Conservation (phyloP, 768 basidiomycete species). For the Mrakia gelida region DNA sequence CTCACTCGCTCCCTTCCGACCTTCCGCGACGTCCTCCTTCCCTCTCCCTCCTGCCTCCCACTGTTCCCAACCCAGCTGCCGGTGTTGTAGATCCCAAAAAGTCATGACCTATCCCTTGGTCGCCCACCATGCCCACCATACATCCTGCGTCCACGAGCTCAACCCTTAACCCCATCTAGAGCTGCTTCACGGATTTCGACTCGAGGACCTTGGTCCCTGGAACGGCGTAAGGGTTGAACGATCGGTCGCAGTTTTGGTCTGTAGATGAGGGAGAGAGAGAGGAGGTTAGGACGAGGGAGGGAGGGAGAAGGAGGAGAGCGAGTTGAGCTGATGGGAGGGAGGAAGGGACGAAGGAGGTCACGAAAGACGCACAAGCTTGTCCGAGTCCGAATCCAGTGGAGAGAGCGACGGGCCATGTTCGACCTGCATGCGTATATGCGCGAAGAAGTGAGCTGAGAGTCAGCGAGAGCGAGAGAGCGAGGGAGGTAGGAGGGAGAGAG, state of each 20-base stretch:
- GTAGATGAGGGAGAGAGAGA: conserved; percentile 43
- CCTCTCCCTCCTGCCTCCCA: neutral
- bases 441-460: neutral
- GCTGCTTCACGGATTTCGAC: conserved; percentile 27
- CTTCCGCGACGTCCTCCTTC: neutral
- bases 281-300: neutral
- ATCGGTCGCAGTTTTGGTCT: conserved; percentile 71
- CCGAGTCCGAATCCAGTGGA: conserved; percentile 82
- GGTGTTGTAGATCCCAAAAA: neutral
- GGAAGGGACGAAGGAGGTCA: neutral
- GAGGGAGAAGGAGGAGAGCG: neutral
- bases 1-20: too few relatives aligned
- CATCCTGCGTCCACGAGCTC: too few relatives aligned
- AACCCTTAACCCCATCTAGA: neutral
- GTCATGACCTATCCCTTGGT: neutral
- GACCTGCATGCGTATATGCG: conserved; percentile 54
- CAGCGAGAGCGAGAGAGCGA: neutral
- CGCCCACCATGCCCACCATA: too few relatives aligned
- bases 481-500: neutral
- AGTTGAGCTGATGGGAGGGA: neutral
- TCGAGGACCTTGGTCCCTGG: conserved; percentile 72
- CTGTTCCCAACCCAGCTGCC: neutral
- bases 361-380: conserved; percentile 53
- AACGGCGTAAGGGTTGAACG: conserved; percentile 85
- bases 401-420: conserved; percentile 85